Percentiles rank a stretch among this genome's conserved stretches.
phyloP scores from a whole-genome alignment of 495 filamentous ascomycete genomes.

The Neurospora sp. region DNA sequence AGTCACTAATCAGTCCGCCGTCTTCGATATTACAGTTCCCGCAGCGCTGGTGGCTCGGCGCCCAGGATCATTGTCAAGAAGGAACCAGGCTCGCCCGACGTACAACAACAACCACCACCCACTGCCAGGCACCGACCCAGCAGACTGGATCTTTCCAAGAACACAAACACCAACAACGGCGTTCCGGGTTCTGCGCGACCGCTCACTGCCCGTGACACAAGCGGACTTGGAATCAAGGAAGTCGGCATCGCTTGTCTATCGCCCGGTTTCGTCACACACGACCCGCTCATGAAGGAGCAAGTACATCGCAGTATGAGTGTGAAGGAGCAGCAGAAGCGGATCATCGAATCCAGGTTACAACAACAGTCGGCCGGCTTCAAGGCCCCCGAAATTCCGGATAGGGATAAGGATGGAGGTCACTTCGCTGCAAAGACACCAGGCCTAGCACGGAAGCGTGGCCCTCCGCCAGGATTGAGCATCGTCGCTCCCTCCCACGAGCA shows the following conservation, averaged over 20 bases:
- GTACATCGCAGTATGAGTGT: conserved; percentile 89
- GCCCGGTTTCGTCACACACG: conserved; percentile 89
- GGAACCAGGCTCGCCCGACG: conserved; percentile 78
- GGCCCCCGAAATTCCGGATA: conserved; percentile 40
- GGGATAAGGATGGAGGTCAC: conserved; percentile 43
- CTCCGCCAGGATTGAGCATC: conserved; percentile 86
- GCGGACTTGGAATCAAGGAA: conserved; percentile 70
- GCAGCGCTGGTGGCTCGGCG: conserved; percentile 38
- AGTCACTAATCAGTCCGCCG: conserved; percentile 7
- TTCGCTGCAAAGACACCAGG: conserved; percentile 57
- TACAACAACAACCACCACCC: conserved; percentile 21
- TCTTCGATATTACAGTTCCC: conserved; percentile 29
- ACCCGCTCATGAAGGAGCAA: conserved; percentile 93
- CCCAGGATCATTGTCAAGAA: conserved; percentile 93
- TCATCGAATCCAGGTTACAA: conserved; percentile 87
- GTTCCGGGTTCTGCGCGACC: conserved; percentile 57
- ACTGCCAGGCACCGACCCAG: conserved; percentile 73
- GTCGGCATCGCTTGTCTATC: conserved; percentile 92
- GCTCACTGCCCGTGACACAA: conserved; percentile 62
- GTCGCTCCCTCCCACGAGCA: conserved; percentile 92
- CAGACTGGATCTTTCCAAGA: conserved; percentile 80
- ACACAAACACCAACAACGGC: conserved; percentile 46
- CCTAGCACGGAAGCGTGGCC: conserved; percentile 57
- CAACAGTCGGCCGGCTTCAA: conserved; percentile 72
- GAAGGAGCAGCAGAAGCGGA: conserved; percentile 84